A percentile compares a stretch with the other conserved stretches of the same genome.
phyloP scores from a whole-genome alignment of 2,329 filamentous ascomycete genomes.

The Ophiostoma pallidulum region DNA sequence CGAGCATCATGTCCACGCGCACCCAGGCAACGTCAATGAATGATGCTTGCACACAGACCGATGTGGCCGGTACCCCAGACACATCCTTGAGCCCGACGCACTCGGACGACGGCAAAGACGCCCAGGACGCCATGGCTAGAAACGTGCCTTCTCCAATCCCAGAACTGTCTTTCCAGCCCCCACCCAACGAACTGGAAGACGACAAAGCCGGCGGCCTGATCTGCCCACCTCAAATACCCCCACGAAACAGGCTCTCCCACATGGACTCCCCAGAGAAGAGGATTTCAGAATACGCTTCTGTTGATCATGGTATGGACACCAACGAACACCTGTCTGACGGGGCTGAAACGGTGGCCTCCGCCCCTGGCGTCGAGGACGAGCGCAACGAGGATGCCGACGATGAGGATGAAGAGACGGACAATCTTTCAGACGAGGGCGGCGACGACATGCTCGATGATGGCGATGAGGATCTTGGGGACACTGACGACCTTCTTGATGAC shows the following conservation, averaged over 20 bases:
- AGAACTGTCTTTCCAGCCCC: background rate
- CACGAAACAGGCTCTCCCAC: background rate
- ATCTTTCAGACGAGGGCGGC: conserved; percentile 32
- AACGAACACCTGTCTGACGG: conserved; percentile 18
- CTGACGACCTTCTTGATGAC: conserved; percentile 38
- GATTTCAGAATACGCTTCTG: background rate
- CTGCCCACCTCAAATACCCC: background rate
- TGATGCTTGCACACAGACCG: conserved; percentile 57
- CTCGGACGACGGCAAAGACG: conserved; percentile 37
- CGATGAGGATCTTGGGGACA: conserved; percentile 26
- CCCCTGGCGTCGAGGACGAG: conserved; percentile 18
- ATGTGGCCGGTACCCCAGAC: conserved; percentile 40
- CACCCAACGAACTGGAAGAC: background rate
- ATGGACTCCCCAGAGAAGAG: background rate
- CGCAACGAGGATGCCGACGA: conserved; percentile 29
- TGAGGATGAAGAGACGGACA: conserved; percentile 38
- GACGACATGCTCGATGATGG: conserved; percentile 27
- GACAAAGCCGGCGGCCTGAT: background rate
- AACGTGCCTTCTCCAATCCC: background rate
- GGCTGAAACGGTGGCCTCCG: conserved; percentile 18
- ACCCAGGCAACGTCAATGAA: conserved; percentile 64
- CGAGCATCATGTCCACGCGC: conserved; percentile 65
- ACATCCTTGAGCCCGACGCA: conserved; percentile 46
- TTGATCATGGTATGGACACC: conserved; percentile 10
- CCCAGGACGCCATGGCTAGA: background rate